A percentile compares a stretch with the other conserved stretches of the same genome.
Evolutionary conservation across 306 rosid species (phyloP).

Genomic region (Purshia tridentata): DNA sequence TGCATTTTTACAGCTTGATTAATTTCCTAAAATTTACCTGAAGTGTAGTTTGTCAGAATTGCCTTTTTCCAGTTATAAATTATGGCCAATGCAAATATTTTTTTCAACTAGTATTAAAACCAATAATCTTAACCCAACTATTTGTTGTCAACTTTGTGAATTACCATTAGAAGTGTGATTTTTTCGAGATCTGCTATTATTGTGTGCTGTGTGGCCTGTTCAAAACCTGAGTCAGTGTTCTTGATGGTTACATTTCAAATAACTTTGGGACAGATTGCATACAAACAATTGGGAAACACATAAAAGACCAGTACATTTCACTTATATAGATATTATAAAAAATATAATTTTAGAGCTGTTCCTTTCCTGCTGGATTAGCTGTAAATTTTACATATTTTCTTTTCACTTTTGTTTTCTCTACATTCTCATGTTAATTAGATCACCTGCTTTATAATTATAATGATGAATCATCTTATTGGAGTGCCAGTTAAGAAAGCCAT

Average conservation of each 20-base stretch:
- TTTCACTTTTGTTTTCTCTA: not conserved
- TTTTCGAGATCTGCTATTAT: not conserved
- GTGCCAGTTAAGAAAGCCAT: not conserved
- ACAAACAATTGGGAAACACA: not conserved
- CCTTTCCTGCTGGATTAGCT: not conserved
- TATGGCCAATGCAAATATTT: slow-evolving; percentile 12
- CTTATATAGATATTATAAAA: not conserved
- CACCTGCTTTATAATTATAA: not conserved
- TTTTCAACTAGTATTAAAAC: slow-evolving; percentile 20
- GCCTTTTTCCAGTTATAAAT: slow-evolving; percentile 10
- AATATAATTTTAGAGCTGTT: not conserved
- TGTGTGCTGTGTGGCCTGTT: not conserved
- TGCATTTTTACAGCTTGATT: slow-evolving; percentile 23
- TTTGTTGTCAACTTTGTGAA: slow-evolving; percentile 12
- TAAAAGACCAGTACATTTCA: not conserved
- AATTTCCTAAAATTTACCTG: slow-evolving; percentile 17
- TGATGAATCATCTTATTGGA: not conserved
- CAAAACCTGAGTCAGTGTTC: not conserved
- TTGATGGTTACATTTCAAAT: not conserved
- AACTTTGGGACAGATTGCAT: not conserved
- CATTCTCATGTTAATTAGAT: not conserved
- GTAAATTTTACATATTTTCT: not conserved
- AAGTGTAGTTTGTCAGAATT: slow-evolving; percentile 19
- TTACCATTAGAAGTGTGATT: slow-evolving; percentile 9
- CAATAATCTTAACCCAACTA: slow-evolving; percentile 18